Evolutionary conservation across 2,329 filamentous ascomycete species (phyloP).

Genomic region (Graphium sp.): DNA sequence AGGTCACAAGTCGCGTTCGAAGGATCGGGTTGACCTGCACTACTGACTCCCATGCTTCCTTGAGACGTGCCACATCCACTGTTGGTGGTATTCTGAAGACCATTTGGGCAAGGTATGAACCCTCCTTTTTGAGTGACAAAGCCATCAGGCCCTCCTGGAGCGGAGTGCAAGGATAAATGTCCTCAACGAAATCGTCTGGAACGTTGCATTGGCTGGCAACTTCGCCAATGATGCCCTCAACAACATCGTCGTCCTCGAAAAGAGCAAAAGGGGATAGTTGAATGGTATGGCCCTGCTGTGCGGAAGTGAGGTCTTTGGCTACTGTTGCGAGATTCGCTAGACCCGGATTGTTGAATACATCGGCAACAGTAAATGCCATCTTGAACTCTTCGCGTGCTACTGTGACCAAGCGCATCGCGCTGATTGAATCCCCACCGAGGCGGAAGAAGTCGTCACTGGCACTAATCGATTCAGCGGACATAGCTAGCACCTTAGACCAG

Average conservation of each 20-base stretch:
- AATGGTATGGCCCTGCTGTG: too few relatives aligned
- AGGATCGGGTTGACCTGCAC: conserved; percentile 8
- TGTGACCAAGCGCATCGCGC: conserved; percentile 30
- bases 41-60: conserved; percentile 9
- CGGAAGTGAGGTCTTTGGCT: too few relatives aligned
- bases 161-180: conserved; percentile 9
- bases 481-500: conserved; percentile 19
- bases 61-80: conserved; percentile 6
- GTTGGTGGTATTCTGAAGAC: conserved; percentile 7
- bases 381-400: conserved; percentile 18
- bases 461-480: conserved; percentile 10
- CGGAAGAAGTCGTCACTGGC: conserved; percentile 26
- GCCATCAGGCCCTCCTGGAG: conserved; percentile 9
- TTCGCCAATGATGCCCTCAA: conserved; percentile 1
- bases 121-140: conserved; percentile 5
- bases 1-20: conserved; percentile 10
- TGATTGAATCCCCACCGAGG: conserved; percentile 30
- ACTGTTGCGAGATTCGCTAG: too few relatives aligned
- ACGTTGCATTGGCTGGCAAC: conserved; percentile 11
- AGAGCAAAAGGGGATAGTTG: conserved; percentile 1
- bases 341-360: conserved; percentile 16
- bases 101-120: conserved; percentile 7
- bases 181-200: conserved; percentile 5
- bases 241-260: neutral
- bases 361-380: neutral